Base-by-base conservation (phyloP, 495 filamentous ascomycete genomes). In the Staphylotrichum tortipilum region DNA sequence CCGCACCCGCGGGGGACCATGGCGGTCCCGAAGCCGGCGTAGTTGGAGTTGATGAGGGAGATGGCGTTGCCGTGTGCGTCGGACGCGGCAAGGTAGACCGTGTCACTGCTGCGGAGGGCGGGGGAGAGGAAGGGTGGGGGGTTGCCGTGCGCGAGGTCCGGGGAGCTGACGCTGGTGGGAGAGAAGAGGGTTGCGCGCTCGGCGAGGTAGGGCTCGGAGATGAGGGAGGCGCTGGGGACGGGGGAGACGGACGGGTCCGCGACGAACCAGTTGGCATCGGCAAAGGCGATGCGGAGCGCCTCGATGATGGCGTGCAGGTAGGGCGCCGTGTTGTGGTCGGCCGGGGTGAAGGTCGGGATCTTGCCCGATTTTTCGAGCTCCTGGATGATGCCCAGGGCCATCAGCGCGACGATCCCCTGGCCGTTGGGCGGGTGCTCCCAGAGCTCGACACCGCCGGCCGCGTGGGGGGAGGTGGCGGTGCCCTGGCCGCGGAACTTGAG, bases 371-470 rank as follows among this genome's bases (percentile, higher is more conserved):
- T 74, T 66, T 94, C 87, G 5, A 98, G 77, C 57, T 86, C 79
- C 59, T 94, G 81, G 37, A 98, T 71, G 53, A 97, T 91, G 3
- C 94, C 92, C 0, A 98, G 73, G 1, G 92, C 84, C 80, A 97
- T 94, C 33, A 97, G 74, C 4, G 92, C 94, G 0, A 97, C 89
- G 53, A 98, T 85, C 10, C 92, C 92, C 66, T 98, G 92, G 0
- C 94, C 90, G 68, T 96, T 97, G n/a, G 92, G 92, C 33, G 92
- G 88, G 67, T 95, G 90, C 55, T 98, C 92, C 90, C 90, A 97
- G 2, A 98, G 63, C 57, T 92, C 81, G 17, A 95, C 35, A 30
- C 63, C 58, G 28, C 38, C 51, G 31, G 17, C 49, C n/a, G n/a
- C n/a, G n/a, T n/a, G n/a, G 23, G 29, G 21, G 21, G 45, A 21